Evolutionary conservation across 2,329 filamentous ascomycete species (phyloP).

Genomic region (Diaporthe sp.): DNA sequence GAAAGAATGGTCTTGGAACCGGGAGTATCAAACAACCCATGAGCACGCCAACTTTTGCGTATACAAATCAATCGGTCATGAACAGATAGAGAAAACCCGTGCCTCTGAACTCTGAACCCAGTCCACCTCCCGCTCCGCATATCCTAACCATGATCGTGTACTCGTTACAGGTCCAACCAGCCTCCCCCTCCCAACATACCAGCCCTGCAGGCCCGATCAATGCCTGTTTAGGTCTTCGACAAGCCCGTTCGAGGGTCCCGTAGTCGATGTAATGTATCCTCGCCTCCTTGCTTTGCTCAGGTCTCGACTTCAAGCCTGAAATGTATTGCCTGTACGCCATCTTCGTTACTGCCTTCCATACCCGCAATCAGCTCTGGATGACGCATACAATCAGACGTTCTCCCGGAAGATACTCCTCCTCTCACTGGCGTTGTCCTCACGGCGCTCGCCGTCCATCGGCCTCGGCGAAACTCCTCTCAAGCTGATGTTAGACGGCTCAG

Average conservation of each 20-base stretch:
- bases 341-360: neutral
- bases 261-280: neutral
- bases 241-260: neutral
- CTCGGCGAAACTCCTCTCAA: conserved; percentile 80
- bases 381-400: conserved; percentile 61
- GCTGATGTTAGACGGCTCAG: conserved; percentile 69
- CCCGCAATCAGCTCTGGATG: neutral
- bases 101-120: neutral
- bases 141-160: conserved; percentile 24
- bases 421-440: conserved; percentile 58
- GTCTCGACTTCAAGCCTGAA: neutral
- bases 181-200: neutral
- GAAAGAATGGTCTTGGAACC: conserved; percentile 21
- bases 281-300: neutral
- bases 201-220: neutral
- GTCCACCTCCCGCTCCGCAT: neutral
- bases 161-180: neutral
- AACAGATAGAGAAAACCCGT: conserved; percentile 14
- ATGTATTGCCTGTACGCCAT: neutral
- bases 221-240: neutral
- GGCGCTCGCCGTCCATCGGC: conserved; percentile 67
- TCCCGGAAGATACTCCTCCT: conserved; percentile 77
- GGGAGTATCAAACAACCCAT: conserved; percentile 20
- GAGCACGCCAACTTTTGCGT: conserved; percentile 13
- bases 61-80: neutral